phyloP scores from a whole-genome alignment of 1,284 basidiomycete species.

The Marasmius tenuissimus region DNA sequence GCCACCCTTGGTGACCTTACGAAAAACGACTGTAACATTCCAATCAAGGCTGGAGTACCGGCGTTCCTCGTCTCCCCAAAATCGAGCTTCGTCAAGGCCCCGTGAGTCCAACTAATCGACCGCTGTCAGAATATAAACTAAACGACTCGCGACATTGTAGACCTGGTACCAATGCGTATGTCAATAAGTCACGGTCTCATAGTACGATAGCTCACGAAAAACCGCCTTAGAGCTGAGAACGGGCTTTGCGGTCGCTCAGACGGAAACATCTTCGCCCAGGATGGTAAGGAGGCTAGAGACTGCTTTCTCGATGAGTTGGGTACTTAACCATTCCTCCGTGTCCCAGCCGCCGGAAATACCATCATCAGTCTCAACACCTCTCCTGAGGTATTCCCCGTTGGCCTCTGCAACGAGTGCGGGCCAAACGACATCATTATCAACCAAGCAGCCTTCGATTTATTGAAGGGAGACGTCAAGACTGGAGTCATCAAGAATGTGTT shows the following conservation, averaged over 20 bases:
- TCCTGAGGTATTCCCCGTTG: not conserved
- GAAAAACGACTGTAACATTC: not conserved
- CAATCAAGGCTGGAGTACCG: not conserved
- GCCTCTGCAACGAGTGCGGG: not conserved
- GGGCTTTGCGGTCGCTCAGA: not conserved
- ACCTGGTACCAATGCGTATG: not conserved
- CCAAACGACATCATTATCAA: not conserved
- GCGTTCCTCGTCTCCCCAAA: not conserved
- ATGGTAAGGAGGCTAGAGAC: not conserved
- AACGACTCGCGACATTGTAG: not conserved
- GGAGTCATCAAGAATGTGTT: not conserved
- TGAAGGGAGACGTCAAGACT: not conserved
- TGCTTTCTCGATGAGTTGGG: not conserved
- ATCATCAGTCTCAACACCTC: not conserved
- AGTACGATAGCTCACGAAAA: not conserved
- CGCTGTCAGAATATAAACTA: not conserved
- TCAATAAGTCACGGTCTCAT: not conserved
- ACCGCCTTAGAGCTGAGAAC: not conserved
- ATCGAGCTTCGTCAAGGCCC: not conserved
- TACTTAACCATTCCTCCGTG: not conserved
- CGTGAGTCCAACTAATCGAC: not conserved
- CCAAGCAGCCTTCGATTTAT: not conserved
- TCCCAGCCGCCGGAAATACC: not conserved
- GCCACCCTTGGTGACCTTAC: not conserved
- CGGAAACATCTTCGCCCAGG: not conserved